phyloP scores from a whole-genome alignment of 805 yeast genomes.

The Wickerhamiella alocasiicola region DNA sequence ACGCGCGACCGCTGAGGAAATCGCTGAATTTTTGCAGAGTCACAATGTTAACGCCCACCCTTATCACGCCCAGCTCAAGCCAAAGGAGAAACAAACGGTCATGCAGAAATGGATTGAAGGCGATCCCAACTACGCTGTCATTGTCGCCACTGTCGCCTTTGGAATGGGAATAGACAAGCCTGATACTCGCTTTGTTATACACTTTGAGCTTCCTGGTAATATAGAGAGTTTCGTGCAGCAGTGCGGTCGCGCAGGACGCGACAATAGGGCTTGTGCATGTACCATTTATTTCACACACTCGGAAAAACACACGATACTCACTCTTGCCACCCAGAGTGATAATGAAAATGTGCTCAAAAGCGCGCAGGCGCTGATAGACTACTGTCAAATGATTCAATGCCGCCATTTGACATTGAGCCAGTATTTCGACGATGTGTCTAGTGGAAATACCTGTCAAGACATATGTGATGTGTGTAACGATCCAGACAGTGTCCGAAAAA shows the following conservation, averaged over 20 bases:
- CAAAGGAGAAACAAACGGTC: conserved; percentile 45
- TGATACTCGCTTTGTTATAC: conserved; percentile 85
- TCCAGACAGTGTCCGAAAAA: neutral
- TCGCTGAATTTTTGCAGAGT: conserved; percentile 45
- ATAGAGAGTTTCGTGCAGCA: conserved; percentile 95
- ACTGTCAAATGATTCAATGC: conserved; percentile 44
- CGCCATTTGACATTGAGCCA: conserved; percentile 18
- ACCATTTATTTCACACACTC: conserved; percentile 57
- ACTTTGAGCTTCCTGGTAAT: conserved; percentile 75
- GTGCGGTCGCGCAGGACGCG: conserved; percentile 97
- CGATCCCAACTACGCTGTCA: conserved; percentile 41
- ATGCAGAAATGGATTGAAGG: conserved; percentile 75
- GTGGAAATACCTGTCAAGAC: neutral
- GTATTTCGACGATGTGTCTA: conserved; percentile 16
- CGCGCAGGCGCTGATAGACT: conserved; percentile 36
- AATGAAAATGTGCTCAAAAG: conserved; percentile 36
- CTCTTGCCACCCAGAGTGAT: conserved; percentile 56
- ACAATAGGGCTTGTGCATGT: conserved; percentile 74
- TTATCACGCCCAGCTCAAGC: conserved; percentile 83
- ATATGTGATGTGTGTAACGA: conserved; percentile 3
- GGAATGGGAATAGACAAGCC: conserved; percentile 99
- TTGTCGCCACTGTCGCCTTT: conserved; percentile 95
- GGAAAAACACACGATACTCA: conserved; percentile 66
- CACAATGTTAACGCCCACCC: conserved; percentile 55
- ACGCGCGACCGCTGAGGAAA: conserved; percentile 72